These are phyloP conservation scores for Neoboletus subvelutipes DNA, from an alignment of 768 basidiomycete species.

Conservation along the genomic window DNA sequence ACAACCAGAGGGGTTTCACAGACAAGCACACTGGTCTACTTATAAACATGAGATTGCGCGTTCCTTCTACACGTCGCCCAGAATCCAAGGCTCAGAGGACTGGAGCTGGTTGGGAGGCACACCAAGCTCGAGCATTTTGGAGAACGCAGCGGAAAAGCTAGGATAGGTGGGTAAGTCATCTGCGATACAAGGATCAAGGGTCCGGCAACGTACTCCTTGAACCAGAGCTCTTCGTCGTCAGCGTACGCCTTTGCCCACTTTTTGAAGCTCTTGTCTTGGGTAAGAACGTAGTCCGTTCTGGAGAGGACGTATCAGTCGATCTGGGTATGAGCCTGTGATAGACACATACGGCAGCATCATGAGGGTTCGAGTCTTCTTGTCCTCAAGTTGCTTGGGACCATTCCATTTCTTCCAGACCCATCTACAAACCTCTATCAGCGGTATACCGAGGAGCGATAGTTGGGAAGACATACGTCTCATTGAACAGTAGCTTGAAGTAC, in stretches of 20 bases:
- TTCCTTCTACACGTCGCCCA: constrained; percentile 43
- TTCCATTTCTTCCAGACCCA: constrained; percentile 97
- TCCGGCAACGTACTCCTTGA: constrained; percentile 76
- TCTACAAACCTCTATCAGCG: constrained; percentile 30
- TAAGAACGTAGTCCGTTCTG: constrained; percentile 85
- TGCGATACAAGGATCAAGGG: neutral
- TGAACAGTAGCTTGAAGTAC: constrained; percentile 80
- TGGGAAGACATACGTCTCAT: constrained; percentile 62
- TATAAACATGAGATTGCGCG: neutral
- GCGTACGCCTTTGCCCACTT: constrained; percentile 88
- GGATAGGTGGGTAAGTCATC: neutral
- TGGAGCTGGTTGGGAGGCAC: constrained; percentile 82
- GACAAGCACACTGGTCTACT: neutral
- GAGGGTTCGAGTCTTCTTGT: constrained; percentile 82
- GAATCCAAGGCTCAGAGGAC: constrained; percentile 68
- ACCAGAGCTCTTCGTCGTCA: constrained; percentile 80
- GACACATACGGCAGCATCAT: constrained; percentile 92
- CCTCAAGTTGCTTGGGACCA: constrained; percentile 91
- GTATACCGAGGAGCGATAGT: neutral
- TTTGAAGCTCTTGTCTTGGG: constrained; percentile 90
- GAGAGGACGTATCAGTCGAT: neutral
- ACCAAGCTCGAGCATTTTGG: constrained; percentile 88
- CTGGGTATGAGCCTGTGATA: neutral
- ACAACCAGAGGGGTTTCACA: neutral
- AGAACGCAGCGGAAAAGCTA: constrained; percentile 81